Conservation (phyloP, 1,284 basidiomycete species). For the Heterobasidion occidentale region DNA sequence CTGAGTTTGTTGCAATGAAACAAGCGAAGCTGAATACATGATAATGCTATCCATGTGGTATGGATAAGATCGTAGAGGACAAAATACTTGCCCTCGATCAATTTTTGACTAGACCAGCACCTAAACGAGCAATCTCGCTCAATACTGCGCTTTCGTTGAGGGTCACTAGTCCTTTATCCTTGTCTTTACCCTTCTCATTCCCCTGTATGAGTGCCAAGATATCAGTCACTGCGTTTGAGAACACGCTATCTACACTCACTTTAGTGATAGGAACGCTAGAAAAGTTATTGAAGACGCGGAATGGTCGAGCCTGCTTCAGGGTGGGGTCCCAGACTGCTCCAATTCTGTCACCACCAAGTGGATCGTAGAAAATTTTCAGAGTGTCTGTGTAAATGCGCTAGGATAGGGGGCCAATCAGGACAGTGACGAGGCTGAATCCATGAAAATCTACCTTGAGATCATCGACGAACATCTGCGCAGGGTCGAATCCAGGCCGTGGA, state of each 20-base stretch:
- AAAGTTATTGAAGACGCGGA: slow-evolving; percentile 82
- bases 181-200: slow-evolving; percentile 33
- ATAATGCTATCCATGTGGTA: too few species aligned
- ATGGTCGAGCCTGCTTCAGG: slow-evolving; percentile 45
- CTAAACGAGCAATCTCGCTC: slow-evolving; percentile 76
- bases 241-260: slow-evolving; percentile 13
- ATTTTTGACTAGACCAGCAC: slow-evolving; percentile 57
- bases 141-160: slow-evolving; percentile 70
- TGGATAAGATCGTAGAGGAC: too few species aligned
- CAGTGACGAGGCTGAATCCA: slow-evolving; percentile 1
- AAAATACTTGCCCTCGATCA: neutral
- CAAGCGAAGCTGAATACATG: too few species aligned
- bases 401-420: neutral
- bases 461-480: slow-evolving; percentile 58
- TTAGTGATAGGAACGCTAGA: slow-evolving; percentile 49
- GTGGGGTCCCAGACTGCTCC: slow-evolving; percentile 87
- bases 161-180: slow-evolving; percentile 55
- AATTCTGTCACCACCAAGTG: slow-evolving; percentile 71
- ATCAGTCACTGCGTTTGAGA: neutral
- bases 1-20: too few species aligned
- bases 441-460: slow-evolving; percentile 60
- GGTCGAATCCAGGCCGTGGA: slow-evolving; percentile 73
- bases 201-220: neutral
- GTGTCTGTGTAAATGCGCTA: slow-evolving; percentile 75
- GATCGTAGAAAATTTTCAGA: slow-evolving; percentile 82